Evolutionary conservation across 768 basidiomycete genomes (phyloP).

Genomic region (Heimioporus sp.): DNA sequence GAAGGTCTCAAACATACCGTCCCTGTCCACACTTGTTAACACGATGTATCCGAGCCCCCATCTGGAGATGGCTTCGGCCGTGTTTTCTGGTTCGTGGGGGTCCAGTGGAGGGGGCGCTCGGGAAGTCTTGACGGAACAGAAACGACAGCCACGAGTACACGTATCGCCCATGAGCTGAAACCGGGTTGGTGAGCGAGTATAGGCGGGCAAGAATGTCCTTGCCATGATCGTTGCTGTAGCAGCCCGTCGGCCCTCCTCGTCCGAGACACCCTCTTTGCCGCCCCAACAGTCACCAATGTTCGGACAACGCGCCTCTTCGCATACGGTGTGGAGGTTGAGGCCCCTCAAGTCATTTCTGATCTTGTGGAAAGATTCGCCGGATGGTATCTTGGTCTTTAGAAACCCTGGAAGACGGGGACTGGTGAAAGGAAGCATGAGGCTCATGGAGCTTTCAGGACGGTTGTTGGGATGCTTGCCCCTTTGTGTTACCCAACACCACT

Average conservation of each 20-base stretch:
- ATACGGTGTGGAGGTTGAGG: slow-evolving; percentile 90
- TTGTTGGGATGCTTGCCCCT: slow-evolving; percentile 45
- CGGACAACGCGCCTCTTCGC: slow-evolving; percentile 97
- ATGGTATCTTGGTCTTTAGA: slow-evolving; percentile 91
- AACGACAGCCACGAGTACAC: slow-evolving; percentile 95
- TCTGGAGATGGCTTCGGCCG: slow-evolving; percentile 94
- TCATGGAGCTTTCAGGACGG: neutral
- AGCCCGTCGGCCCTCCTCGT: slow-evolving; percentile 69
- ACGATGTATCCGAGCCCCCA: slow-evolving; percentile 99
- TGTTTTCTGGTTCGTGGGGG: slow-evolving; percentile 96
- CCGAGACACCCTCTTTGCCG: slow-evolving; percentile 64
- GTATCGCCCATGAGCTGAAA: slow-evolving; percentile 96
- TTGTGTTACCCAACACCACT: slow-evolving; percentile 70
- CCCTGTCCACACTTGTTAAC: slow-evolving; percentile 92
- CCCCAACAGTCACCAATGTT: slow-evolving; percentile 99
- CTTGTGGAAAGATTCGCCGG: slow-evolving; percentile 80
- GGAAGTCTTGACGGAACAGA: slow-evolving; percentile 97
- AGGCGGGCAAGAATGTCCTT: slow-evolving; percentile 14
- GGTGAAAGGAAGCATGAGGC: neutral
- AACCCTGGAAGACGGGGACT: slow-evolving; percentile 86
- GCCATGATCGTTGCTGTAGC: slow-evolving; percentile 99
- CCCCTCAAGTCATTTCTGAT: slow-evolving; percentile 96
- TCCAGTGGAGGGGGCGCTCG: slow-evolving; percentile 86
- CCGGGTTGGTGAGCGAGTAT: slow-evolving; percentile 4
- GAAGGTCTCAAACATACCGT: slow-evolving; percentile 57